Evolutionary conservation across 345 rosid genomes (phyloP).

Genomic region (Luvunga scandens): DNA sequence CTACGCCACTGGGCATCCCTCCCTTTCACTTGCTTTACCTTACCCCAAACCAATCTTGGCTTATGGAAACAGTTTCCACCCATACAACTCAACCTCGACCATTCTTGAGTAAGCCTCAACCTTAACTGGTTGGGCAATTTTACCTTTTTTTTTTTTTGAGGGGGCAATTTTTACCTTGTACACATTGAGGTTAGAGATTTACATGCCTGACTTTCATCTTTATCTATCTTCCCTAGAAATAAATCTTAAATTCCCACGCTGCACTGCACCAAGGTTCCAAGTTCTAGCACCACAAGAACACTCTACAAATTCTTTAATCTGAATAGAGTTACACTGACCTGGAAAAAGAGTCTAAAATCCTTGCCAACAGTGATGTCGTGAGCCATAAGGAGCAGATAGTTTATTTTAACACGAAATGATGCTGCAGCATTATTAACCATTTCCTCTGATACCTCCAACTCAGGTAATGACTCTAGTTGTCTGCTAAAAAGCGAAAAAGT

Average conservation of each 20-base stretch:
- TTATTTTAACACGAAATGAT: constrained; percentile 55
- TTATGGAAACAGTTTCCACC: background rate
- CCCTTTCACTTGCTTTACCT: background rate
- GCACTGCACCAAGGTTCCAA: background rate
- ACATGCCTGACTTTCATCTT: background rate
- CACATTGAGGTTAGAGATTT: background rate
- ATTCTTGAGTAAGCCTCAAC: background rate
- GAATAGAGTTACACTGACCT: constrained; percentile 23
- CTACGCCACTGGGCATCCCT: no score
- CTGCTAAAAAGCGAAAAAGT: constrained; percentile 25
- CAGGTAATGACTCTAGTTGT: constrained; percentile 38
- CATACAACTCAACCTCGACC: background rate
- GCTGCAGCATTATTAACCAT: constrained; percentile 61
- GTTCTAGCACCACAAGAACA: background rate
- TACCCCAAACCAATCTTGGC: background rate
- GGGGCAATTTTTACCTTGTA: background rate
- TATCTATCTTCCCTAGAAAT: background rate
- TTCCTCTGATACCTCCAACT: constrained; percentile 56
- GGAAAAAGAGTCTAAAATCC: constrained; percentile 55
- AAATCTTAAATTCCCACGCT: background rate
- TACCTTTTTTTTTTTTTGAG: no score
- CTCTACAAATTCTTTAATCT: background rate
- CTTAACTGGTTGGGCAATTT: background rate
- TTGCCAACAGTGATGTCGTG: constrained; percentile 61
- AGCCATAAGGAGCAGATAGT: constrained; percentile 52